Conservation (phyloP, 2,329 filamentous ascomycete species). For the Sclerotinia nivalis region DNA sequence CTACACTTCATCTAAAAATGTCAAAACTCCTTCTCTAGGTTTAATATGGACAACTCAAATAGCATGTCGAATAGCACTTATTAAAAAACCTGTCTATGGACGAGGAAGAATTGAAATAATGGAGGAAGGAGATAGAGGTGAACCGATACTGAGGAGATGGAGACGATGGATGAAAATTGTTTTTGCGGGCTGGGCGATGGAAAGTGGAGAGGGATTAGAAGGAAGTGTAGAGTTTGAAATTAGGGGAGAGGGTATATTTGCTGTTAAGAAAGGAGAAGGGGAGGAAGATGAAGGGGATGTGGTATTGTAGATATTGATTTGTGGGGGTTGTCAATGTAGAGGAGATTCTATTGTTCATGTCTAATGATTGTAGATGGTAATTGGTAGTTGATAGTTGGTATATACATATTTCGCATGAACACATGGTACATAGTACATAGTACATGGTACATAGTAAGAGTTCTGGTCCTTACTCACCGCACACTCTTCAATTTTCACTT, state of each 20-base stretch:
- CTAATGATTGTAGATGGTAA: neutral
- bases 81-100: slow-evolving; percentile 63
- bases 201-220: slow-evolving; percentile 50
- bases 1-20: slow-evolving; percentile 42
- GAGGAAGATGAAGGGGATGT: slow-evolving; percentile 22
- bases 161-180: slow-evolving; percentile 83
- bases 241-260: slow-evolving; percentile 61
- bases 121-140: slow-evolving; percentile 47
- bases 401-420: neutral
- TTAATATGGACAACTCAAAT: slow-evolving; percentile 92
- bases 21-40: slow-evolving; percentile 85
- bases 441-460: too few species aligned
- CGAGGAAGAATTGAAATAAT: slow-evolving; percentile 39
- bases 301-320: neutral
- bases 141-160: slow-evolving; percentile 59
- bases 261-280: slow-evolving; percentile 26
- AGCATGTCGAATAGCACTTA: slow-evolving; percentile 75
- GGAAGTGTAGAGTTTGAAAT: slow-evolving; percentile 74
- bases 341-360: neutral
- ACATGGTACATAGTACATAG: neutral
- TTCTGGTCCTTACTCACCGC: too few species aligned
- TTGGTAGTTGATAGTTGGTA: neutral
- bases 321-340: neutral
- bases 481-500: too few species aligned
- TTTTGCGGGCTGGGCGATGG: slow-evolving; percentile 75